Evolutionary conservation across 306 rosid species (phyloP).

Genomic region (Fragaria nilgerrensis): DNA sequence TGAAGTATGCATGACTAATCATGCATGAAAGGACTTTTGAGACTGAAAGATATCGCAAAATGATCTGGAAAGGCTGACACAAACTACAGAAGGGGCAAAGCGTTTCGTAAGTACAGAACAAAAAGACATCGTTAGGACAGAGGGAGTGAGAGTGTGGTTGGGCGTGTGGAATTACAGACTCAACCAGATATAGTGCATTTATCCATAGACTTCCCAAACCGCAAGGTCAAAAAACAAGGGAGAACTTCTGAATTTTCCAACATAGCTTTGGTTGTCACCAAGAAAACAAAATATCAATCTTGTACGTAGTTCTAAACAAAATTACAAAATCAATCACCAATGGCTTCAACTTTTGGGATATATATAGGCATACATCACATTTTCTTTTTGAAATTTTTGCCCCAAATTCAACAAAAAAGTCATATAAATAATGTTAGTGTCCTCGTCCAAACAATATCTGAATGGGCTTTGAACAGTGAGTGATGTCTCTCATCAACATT

Average conservation of each 20-base stretch:
- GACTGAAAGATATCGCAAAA: conserved; percentile 5
- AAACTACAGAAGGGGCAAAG: conserved; percentile 7
- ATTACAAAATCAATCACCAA: not conserved
- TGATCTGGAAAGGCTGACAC: conserved; percentile 29
- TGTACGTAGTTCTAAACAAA: not conserved
- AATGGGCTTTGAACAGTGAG: not conserved
- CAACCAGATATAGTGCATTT: not conserved
- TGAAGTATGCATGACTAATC: not conserved
- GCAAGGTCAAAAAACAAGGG: not conserved
- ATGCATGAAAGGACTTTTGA: conserved; percentile 17
- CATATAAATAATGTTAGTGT: not conserved
- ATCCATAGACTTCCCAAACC: not conserved
- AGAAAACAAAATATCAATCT: not conserved
- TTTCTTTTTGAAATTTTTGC: not conserved
- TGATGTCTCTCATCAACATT: not conserved
- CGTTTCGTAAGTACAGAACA: not conserved
- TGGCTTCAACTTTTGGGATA: not conserved
- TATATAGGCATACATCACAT: not conserved
- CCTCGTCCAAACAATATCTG: not conserved
- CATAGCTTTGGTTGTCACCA: not conserved
- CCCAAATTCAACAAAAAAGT: not conserved
- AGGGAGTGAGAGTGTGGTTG: not conserved
- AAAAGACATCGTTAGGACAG: conserved; percentile 6
- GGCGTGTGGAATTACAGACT: not conserved
- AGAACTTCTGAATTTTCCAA: not conserved